Base-by-base conservation (phyloP, 1,139 yeast species). In the Kodamaea derodonti region DNA sequence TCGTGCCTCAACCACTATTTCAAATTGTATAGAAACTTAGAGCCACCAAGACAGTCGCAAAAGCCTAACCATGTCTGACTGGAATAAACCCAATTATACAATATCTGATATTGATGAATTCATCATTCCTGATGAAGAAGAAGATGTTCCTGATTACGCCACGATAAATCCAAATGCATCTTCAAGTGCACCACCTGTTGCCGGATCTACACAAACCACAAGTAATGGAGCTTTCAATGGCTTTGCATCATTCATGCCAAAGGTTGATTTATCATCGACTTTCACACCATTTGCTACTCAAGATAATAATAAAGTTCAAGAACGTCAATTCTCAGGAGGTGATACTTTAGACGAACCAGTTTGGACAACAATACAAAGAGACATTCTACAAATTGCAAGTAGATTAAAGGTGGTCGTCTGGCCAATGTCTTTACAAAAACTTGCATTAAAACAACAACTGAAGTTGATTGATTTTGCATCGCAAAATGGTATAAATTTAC, bases 281-380 rank as follows among this genome's bases (percentile, higher is more conserved):
- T 67, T 66, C 43, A 52, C 66, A 10, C 70, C 72, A 6, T 68
- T 68, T 42, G 44, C 54, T 15, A 45, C 57, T 4, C 38, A 49
- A 20, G 46, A 51, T 10, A 74, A 75, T 43, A 80, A 76, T 44
- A 74, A 74, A 36, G 69, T 83, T 20, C 72, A 75, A 44, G 92
- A 83, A 52, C 74, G 86, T 26, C 81, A 85, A 43, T 85, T 81
- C 55, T 62, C 82, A 20, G 95, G 95, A 2, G 92, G 94, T 27
- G 87, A 84, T 52, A 85, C 95, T 1, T 62, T 86, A 12, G 95
- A 86, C 54, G 95, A 86, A 60, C 87, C 95, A 0, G 88, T 86
- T 3, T 57, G 73, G 49, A 66, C 72, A 12, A 86, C 95, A 0
- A 58, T 86, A 31, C 63, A 72, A 46, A 69, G 95, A 38, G 95